Evolutionary conservation across 2,329 filamentous ascomycete genomes (phyloP).

Genomic region (Pleochaeta shiraiana): DNA sequence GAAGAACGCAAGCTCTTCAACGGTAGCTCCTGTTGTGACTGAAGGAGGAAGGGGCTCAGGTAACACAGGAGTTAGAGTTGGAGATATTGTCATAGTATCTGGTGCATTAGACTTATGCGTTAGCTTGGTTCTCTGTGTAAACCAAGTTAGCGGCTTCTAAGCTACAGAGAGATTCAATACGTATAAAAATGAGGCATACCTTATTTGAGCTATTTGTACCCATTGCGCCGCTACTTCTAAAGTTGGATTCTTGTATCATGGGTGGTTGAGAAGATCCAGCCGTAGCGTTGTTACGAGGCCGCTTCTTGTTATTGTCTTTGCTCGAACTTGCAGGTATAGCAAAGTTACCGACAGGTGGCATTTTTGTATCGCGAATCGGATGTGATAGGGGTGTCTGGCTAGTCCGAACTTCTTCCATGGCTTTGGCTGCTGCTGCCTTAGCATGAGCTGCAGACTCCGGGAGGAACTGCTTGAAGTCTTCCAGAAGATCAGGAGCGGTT

Average conservation of each 20-base stretch:
- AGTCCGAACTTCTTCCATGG: conserved; percentile 40
- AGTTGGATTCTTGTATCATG: conserved; percentile 11
- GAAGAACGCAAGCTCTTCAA: conserved; percentile 83
- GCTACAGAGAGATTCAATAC: background rate
- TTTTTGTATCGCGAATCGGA: conserved; percentile 34
- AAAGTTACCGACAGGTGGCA: conserved; percentile 92
- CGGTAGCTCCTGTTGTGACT: conserved; percentile 46
- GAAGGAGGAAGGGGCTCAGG: conserved; percentile 71
- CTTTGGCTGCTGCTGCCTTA: conserved; percentile 35
- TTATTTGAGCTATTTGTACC: conserved; percentile 22
- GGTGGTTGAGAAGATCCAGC: conserved; percentile 16
- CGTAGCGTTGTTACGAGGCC: conserved; percentile 25
- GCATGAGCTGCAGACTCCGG: conserved; percentile 65
- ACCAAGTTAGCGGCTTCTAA: background rate
- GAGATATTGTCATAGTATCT: conserved; percentile 33
- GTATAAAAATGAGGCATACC: conserved; percentile 19
- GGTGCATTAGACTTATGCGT: conserved; percentile 29
- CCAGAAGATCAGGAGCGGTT: conserved; percentile 76
- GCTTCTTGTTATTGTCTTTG: conserved; percentile 78
- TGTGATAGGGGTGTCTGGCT: conserved; percentile 31
- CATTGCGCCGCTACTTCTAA: conserved; percentile 15
- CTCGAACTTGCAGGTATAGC: conserved; percentile 58
- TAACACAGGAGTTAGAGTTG: conserved; percentile 69
- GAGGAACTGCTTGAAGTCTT: conserved; percentile 97
- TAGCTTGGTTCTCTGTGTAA: conserved; percentile 42